phyloP scores from a whole-genome alignment of 148 eudicot species.

The Chenopodium album region DNA sequence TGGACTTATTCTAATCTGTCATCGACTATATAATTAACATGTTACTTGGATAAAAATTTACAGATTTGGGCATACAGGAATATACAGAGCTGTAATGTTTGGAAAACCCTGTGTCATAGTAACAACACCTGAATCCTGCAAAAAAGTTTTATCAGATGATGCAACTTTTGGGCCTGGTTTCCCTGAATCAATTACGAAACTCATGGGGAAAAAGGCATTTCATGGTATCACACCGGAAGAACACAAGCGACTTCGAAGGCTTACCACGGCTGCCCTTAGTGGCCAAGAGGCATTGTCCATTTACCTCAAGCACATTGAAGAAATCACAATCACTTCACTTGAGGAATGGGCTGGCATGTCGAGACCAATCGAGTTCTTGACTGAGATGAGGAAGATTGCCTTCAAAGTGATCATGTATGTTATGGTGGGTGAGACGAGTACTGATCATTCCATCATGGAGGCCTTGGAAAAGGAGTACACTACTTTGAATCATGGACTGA shows the following conservation, averaged over 20 bases:
- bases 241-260: constrained; percentile 39
- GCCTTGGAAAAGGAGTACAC: constrained; percentile 53
- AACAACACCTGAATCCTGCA: constrained; percentile 39
- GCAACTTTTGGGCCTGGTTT: constrained; percentile 39
- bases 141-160: constrained; percentile 37
- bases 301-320: constrained; percentile 37
- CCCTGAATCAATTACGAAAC: constrained; percentile 40
- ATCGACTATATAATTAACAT: not conserved
- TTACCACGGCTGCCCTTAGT: constrained; percentile 37
- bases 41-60: not conserved
- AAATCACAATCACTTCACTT: constrained; percentile 19
- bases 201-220: constrained; percentile 40
- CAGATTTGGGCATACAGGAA: constrained; percentile 36
- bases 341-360: constrained; percentile 34
- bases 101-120: constrained; percentile 45
- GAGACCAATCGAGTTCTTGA: constrained; percentile 43
- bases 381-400: constrained; percentile 45
- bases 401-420: constrained; percentile 51
- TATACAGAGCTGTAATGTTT: constrained; percentile 37
- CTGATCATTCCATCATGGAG: constrained; percentile 33
- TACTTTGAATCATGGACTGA: constrained; percentile 40
- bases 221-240: constrained; percentile 37
- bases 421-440: constrained; percentile 41
- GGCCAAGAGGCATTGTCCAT: constrained; percentile 42
- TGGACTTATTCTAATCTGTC: too few species aligned